These are phyloP conservation scores for Fusarium drepaniforme DNA, from an alignment of 2,329 filamentous ascomycete species.

Conservation along the genomic window DNA sequence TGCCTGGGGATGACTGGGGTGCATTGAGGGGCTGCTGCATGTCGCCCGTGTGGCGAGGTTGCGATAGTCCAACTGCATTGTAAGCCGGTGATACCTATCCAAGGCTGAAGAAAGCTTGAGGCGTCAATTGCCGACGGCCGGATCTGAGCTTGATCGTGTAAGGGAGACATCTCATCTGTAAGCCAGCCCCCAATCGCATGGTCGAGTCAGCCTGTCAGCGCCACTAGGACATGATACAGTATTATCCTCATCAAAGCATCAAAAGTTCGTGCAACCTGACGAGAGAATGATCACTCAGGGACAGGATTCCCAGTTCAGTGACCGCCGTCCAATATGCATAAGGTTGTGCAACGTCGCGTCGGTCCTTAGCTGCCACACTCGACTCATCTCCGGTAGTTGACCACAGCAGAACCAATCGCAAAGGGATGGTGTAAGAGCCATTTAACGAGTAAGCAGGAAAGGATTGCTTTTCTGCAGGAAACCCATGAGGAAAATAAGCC, in stretches of 20 bases:
- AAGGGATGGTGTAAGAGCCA: conserved; percentile 6
- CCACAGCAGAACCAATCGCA: conserved; percentile 17
- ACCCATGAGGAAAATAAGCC: conserved; percentile 16
- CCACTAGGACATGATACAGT: neutral
- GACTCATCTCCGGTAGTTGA: conserved; percentile 5
- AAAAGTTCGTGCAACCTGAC: conserved; percentile 13
- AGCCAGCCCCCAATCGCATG: conserved; percentile 6
- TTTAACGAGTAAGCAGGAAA: conserved; percentile 8
- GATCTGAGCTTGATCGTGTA: conserved; percentile 3
- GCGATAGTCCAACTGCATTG: conserved; percentile 14
- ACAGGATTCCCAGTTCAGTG: neutral
- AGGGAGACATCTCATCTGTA: conserved; percentile 5
- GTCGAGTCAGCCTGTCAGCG: conserved; percentile 28
- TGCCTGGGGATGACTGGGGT: neutral
- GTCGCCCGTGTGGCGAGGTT: conserved; percentile 15
- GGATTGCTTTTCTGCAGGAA: conserved; percentile 13
- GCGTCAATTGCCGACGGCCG: conserved; percentile 12
- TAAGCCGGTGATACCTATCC: conserved; percentile 18
- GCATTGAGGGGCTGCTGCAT: neutral
- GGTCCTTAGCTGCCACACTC: conserved; percentile 14
- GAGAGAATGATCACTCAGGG: conserved; percentile 15
- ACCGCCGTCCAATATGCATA: conserved; percentile 25
- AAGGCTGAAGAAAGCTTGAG: neutral
- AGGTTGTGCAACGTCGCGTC: conserved; percentile 24
- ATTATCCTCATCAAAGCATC: conserved; percentile 17